phyloP scores from a whole-genome alignment of 345 rosid genomes.

The Sisymbrium irio region DNA sequence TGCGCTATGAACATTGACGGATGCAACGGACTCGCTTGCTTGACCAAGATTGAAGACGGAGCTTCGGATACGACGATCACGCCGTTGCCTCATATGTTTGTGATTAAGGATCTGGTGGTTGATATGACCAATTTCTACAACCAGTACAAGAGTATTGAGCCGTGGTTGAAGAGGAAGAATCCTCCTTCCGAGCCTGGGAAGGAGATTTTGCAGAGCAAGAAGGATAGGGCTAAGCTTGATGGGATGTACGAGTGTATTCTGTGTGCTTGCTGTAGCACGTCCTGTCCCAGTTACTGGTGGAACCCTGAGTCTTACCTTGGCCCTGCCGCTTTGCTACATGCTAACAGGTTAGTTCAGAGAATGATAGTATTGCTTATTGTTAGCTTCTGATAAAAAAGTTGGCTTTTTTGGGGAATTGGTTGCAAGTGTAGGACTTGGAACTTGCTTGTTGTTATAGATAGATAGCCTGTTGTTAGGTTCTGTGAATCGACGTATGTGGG shows the following conservation, averaged over 20 bases:
- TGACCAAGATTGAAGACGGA: conserved; percentile 67
- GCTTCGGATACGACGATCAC: conserved; percentile 49
- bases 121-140: conserved; percentile 97
- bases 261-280: conserved; percentile 95
- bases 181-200: conserved; percentile 59
- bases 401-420: background rate
- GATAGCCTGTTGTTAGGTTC: background rate
- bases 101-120: conserved; percentile 93
- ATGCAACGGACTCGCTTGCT: conserved; percentile 89
- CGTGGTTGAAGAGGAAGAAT: conserved; percentile 97
- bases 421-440: background rate
- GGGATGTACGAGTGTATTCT: conserved; percentile 99
- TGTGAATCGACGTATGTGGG: background rate
- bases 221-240: conserved; percentile 87
- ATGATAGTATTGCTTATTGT: background rate
- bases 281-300: conserved; percentile 99
- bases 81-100: conserved; percentile 95
- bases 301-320: conserved; percentile 94
- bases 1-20: conserved; percentile 99
- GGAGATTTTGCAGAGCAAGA: conserved; percentile 93
- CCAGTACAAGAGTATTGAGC: conserved; percentile 99
- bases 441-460: background rate
- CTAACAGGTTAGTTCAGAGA: conserved; percentile 57
- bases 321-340: conserved; percentile 94
- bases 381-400: background rate